These are phyloP conservation scores for Syncephalis fuscata DNA, from an alignment of 371 early-diverging fungal species.

Conservation along the genomic window DNA sequence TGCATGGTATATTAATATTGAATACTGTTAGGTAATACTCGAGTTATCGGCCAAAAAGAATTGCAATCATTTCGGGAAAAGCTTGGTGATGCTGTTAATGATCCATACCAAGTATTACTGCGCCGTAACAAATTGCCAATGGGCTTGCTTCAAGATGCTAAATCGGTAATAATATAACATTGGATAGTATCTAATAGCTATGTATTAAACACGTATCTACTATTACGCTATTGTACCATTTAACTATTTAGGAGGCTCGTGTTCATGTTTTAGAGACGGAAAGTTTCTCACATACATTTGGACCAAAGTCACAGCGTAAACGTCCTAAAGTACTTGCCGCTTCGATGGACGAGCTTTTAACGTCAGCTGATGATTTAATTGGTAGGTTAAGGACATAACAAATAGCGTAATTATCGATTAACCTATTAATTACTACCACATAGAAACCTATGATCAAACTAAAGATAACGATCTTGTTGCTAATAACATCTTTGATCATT, in stretches of 20 bases:
- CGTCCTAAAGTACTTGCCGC: slow-evolving; percentile 64
- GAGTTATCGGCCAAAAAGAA: slow-evolving; percentile 87
- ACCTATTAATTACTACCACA: no score
- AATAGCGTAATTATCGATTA: no score
- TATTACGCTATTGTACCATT: no score
- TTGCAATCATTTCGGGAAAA: slow-evolving; percentile 84
- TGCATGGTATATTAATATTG: no score
- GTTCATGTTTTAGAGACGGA: slow-evolving; percentile 82
- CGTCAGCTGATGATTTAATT: slow-evolving; percentile 36
- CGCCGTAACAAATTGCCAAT: slow-evolving; percentile 95
- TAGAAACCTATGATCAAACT: slow-evolving; percentile 48
- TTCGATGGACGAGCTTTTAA: slow-evolving; percentile 71
- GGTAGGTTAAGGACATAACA: no score
- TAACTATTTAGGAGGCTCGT: slow-evolving; percentile 23
- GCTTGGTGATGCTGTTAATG: slow-evolving; percentile 71
- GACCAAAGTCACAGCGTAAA: slow-evolving; percentile 89
- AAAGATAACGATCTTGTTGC: slow-evolving; percentile 58
- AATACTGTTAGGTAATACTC: slow-evolving; percentile 82
- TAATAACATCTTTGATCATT: slow-evolving; percentile 51
- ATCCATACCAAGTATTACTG: slow-evolving; percentile 94
- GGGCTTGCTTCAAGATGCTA: slow-evolving; percentile 72
- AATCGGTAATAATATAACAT: no score
- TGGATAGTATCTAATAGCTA: no score
- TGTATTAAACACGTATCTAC: no score
- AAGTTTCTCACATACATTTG: slow-evolving; percentile 80